These are phyloP conservation scores for Otatea glauca DNA, from an alignment of 176 grass and related monocot species.

Conservation along the genomic window DNA sequence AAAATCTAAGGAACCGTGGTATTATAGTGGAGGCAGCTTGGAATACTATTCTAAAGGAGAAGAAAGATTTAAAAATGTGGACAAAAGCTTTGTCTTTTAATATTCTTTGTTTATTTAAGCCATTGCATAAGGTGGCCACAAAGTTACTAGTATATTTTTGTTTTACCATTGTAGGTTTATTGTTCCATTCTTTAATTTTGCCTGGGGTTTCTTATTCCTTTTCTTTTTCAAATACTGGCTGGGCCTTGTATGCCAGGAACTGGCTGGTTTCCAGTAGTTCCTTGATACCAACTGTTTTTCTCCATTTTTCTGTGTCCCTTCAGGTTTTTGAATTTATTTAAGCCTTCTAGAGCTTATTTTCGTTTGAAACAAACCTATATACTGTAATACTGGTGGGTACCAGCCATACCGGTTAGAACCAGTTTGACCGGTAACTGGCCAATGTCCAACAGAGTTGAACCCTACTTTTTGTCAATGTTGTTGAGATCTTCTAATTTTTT, in stretches of 20 bases:
- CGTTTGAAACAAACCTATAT: constrained; percentile 11
- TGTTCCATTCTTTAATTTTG: background rate
- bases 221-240: background rate
- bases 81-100: background rate
- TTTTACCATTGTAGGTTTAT: background rate
- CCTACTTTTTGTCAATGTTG: constrained; percentile 6
- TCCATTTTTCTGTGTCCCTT: background rate
- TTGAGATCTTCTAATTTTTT: constrained; percentile 29
- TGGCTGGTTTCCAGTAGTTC: background rate
- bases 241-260: background rate
- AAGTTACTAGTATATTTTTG: background rate
- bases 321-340: background rate
- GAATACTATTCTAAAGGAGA: background rate
- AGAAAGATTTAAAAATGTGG: background rate
- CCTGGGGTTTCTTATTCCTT: background rate
- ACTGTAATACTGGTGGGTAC: background rate
- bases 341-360: background rate
- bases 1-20: background rate
- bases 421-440: constrained; percentile 3
- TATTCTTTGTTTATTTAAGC: constrained; percentile 25
- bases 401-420: background rate
- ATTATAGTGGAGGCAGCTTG: background rate
- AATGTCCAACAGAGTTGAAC: background rate
- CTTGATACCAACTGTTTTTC: constrained; percentile 5
- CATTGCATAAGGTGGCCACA: background rate